Evolutionary conservation across 306 rosid genomes (phyloP).

Genomic region (Lithocarpus polystachyus): DNA sequence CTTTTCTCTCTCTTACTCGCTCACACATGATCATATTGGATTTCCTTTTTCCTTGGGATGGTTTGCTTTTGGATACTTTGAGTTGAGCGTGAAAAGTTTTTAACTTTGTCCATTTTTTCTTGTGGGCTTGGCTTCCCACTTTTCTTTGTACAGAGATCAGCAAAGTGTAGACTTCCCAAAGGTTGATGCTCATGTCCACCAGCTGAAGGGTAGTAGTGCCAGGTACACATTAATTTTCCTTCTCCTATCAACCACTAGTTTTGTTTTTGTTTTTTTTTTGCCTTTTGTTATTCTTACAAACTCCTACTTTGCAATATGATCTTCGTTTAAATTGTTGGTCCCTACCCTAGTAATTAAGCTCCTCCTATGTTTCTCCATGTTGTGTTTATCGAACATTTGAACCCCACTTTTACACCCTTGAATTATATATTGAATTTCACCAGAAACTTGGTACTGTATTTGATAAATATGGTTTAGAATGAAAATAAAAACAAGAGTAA

Average conservation of each 20-base stretch:
- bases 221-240: constrained; percentile 47
- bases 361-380: neutral
- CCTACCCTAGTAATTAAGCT: neutral
- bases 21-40: neutral
- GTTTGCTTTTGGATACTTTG: constrained; percentile 13
- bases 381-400: neutral
- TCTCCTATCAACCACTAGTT: neutral
- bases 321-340: neutral
- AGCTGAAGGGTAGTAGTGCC: constrained; percentile 96
- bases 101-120: constrained; percentile 13
- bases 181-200: constrained; percentile 96
- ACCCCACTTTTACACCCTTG: neutral
- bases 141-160: constrained; percentile 53
- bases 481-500: constrained; percentile 3
- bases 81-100: constrained; percentile 3
- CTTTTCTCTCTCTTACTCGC: neutral
- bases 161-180: constrained; percentile 70
- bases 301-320: neutral
- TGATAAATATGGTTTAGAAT: neutral
- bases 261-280: too few species aligned
- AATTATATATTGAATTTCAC: neutral
- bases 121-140: neutral
- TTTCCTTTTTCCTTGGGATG: neutral
- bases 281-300: neutral
- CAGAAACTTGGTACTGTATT: neutral